phyloP scores from a whole-genome alignment of 2,329 filamentous ascomycete species.

The Hypomyces rosellus region DNA sequence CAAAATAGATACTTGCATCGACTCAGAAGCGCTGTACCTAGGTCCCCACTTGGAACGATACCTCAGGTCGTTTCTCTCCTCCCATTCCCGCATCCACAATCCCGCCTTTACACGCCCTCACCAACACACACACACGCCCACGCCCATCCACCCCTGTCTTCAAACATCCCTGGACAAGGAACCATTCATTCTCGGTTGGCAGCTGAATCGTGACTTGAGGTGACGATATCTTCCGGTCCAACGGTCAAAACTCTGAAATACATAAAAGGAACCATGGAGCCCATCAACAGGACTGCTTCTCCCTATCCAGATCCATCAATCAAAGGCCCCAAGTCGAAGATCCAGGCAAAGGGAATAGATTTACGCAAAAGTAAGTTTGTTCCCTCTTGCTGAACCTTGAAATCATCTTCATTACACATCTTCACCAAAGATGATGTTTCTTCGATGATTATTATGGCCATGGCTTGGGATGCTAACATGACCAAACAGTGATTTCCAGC shows the following conservation, averaged over 20 bases:
- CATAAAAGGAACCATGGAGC: constrained; percentile 33
- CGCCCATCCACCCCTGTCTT: neutral
- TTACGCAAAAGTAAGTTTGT: constrained; percentile 36
- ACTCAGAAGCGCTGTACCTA: too few relatives aligned
- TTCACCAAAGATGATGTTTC: neutral
- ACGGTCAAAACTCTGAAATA: constrained; percentile 26
- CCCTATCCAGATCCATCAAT: constrained; percentile 33
- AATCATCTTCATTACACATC: neutral
- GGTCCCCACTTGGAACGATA: too few relatives aligned
- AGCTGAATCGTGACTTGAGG: constrained; percentile 5
- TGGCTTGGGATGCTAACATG: constrained; percentile 10
- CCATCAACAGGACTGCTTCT: constrained; percentile 32
- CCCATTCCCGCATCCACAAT: neutral
- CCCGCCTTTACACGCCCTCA: neutral
- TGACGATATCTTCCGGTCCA: neutral
- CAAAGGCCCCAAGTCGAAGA: constrained; percentile 34
- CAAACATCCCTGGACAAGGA: constrained; percentile 1
- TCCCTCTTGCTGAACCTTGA: neutral
- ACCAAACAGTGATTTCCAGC: constrained; percentile 39
- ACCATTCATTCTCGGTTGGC: constrained; percentile 5
- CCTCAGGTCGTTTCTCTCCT: too few relatives aligned
- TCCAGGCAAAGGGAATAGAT: constrained; percentile 31
- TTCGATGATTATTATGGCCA: constrained; percentile 1
- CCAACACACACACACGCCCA: constrained; percentile 1
- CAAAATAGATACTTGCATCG: too few relatives aligned